Evolutionary conservation across 257 asterid species (phyloP).

Genomic region (Fraxinus cuspidata): DNA sequence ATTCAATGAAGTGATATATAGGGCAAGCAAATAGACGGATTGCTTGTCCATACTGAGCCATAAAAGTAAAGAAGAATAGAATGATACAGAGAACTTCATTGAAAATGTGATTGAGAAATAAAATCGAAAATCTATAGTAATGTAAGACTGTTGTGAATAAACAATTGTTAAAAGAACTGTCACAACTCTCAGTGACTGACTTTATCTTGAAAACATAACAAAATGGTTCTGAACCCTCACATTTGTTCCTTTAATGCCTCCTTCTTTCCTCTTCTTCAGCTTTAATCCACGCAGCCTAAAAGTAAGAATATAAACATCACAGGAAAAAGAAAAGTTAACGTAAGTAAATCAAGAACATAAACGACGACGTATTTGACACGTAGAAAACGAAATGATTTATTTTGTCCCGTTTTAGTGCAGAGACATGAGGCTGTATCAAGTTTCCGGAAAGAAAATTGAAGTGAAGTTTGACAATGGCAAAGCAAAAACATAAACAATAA

Average conservation of each 20-base stretch:
- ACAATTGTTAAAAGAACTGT: not conserved
- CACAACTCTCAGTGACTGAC: constrained; percentile 11
- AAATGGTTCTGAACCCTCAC: constrained; percentile 13
- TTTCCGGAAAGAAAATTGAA: too few relatives aligned
- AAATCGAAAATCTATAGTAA: not conserved
- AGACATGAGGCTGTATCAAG: too few relatives aligned
- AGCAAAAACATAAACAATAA: too few relatives aligned
- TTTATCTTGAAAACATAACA: not conserved
- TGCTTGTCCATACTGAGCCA: not conserved
- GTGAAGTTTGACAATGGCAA: too few relatives aligned
- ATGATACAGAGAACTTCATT: not conserved
- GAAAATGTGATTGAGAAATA: not conserved
- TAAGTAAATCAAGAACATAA: not conserved
- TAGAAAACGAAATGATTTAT: not conserved
- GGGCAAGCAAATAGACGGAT: not conserved
- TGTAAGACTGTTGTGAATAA: not conserved
- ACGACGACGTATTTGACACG: not conserved
- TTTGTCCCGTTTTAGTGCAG: too few relatives aligned
- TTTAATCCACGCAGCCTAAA: constrained; percentile 86
- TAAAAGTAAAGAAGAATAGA: not conserved
- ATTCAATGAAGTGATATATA: not conserved
- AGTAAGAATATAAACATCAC: not conserved
- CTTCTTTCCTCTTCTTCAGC: constrained; percentile 87
- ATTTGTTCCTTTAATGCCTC: constrained; percentile 31
- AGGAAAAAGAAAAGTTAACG: not conserved